A percentile compares a stretch with the other conserved stretches of the same genome.
Conservation (phyloP, 177 flowering plant genomes). For the Vitis hybrid region DNA sequence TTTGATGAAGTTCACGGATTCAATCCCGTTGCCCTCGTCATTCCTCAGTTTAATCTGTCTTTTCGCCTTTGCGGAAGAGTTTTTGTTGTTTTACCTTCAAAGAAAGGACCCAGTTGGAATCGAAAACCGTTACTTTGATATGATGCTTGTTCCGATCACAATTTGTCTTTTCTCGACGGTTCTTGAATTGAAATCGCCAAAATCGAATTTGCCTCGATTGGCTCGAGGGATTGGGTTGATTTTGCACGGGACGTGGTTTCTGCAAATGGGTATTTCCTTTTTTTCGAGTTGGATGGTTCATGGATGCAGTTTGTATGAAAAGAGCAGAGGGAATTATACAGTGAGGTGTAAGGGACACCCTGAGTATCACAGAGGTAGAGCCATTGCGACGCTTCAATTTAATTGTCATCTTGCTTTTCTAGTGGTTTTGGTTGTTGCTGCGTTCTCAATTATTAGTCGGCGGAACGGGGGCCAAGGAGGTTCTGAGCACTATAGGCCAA, state of each 20-base stretch:
- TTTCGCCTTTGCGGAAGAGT: slow-evolving; percentile 77
- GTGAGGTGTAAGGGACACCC: slow-evolving; percentile 73
- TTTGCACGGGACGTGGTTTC: slow-evolving; percentile 84
- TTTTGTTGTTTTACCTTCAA: slow-evolving; percentile 65
- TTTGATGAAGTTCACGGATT: slow-evolving; percentile 21
- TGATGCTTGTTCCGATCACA: slow-evolving; percentile 67
- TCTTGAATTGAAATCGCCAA: slow-evolving; percentile 41
- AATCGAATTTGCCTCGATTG: slow-evolving; percentile 38
- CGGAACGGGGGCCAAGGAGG: slow-evolving; percentile 25
- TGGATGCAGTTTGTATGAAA: slow-evolving; percentile 62
- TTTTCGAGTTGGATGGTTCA: slow-evolving; percentile 50
- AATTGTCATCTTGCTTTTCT: slow-evolving; percentile 85
- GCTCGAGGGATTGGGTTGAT: slow-evolving; percentile 78
- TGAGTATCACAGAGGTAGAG: slow-evolving; percentile 75
- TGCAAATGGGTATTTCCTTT: slow-evolving; percentile 91
- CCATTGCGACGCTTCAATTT: slow-evolving; percentile 83
- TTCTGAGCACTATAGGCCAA: slow-evolving; percentile 46
- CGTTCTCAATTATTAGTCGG: slow-evolving; percentile 41
- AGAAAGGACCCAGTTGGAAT: slow-evolving; percentile 67
- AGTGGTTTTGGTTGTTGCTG: slow-evolving; percentile 38
- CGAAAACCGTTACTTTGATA: slow-evolving; percentile 86
- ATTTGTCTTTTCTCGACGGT: slow-evolving; percentile 59
- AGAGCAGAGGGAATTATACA: slow-evolving; percentile 80
- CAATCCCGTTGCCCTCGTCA: slow-evolving; percentile 35
- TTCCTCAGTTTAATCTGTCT: slow-evolving; percentile 41